Percentiles rank a stretch among this genome's conserved stretches.
These are phyloP conservation scores for Rusavskia elegans DNA, from an alignment of 495 filamentous ascomycete species.

Conservation along the genomic window DNA sequence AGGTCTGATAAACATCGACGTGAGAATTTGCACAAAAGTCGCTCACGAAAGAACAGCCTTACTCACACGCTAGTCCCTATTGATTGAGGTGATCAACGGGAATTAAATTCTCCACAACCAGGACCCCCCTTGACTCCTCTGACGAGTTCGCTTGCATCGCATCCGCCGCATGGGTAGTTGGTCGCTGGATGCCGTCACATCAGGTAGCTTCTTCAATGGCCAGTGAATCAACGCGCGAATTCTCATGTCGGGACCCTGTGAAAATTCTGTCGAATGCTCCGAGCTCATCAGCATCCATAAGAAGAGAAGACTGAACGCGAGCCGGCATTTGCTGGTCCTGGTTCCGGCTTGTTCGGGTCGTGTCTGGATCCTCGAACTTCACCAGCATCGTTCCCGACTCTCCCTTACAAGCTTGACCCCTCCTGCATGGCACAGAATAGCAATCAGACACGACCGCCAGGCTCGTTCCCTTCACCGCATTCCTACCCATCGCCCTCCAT, in stretches of 20 bases:
- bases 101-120: too few species aligned
- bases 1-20: background rate
- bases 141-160: background rate
- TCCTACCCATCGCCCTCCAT: conserved; percentile 40
- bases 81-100: background rate
- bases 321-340: too few species aligned
- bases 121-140: background rate
- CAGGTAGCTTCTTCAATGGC: background rate
- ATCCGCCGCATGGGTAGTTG: background rate
- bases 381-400: too few species aligned
- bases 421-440: conserved; percentile 5
- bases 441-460: conserved; percentile 13
- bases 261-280: too few species aligned
- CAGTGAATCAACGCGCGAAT: background rate
- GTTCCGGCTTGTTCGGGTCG: too few species aligned
- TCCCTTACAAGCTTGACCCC: background rate
- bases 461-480: conserved; percentile 38
- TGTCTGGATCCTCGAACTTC: too few species aligned
- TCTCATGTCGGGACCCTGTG: too few species aligned
- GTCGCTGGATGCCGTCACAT: too few species aligned
- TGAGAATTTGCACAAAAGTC: background rate
- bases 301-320: too few species aligned
- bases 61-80: background rate
- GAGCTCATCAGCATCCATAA: too few species aligned
- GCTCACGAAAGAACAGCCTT: background rate